phyloP scores from a whole-genome alignment of 2,329 filamentous ascomycete species.

The Cladorrhinum sp. region DNA sequence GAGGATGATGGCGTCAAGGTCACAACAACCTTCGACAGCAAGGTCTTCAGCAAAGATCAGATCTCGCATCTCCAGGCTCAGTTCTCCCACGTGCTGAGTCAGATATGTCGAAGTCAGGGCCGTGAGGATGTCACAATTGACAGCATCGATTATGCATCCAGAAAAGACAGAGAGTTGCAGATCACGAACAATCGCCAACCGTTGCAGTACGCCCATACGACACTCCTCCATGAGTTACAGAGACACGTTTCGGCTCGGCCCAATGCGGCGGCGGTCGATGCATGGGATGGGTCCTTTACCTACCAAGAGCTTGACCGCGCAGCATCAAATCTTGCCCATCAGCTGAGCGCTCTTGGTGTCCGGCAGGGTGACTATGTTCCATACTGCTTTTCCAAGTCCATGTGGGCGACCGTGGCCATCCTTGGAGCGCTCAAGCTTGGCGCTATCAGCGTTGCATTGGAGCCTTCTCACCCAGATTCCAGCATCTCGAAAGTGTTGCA shows the following conservation, averaged over 20 bases:
- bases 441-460: conserved; percentile 8
- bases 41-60: conserved; percentile 1
- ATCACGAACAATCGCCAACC: conserved; percentile 8
- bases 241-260: conserved; percentile 2
- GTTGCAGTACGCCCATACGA: conserved; percentile 2
- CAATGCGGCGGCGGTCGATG: conserved; percentile 6
- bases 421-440: conserved; percentile 11
- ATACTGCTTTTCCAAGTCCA: conserved; percentile 16
- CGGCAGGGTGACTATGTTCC: conserved; percentile 10
- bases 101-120: conserved; percentile 7
- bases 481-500: conserved; percentile 3
- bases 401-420: conserved; percentile 12
- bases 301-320: conserved; percentile 9
- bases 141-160: conserved; percentile 6
- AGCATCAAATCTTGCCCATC: conserved; percentile 4
- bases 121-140: not conserved
- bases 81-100: conserved; percentile 12
- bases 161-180: conserved; percentile 12
- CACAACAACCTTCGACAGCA: conserved; percentile 11
- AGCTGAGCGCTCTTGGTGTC: conserved; percentile 7
- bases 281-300: conserved; percentile 12
- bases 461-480: conserved; percentile 12
- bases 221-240: conserved; percentile 3
- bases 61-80: conserved; percentile 9
- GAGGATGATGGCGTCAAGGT: conserved; percentile 8